phyloP scores from a whole-genome alignment of 495 filamentous ascomycete species.

The Penicillium dipodomyicola region DNA sequence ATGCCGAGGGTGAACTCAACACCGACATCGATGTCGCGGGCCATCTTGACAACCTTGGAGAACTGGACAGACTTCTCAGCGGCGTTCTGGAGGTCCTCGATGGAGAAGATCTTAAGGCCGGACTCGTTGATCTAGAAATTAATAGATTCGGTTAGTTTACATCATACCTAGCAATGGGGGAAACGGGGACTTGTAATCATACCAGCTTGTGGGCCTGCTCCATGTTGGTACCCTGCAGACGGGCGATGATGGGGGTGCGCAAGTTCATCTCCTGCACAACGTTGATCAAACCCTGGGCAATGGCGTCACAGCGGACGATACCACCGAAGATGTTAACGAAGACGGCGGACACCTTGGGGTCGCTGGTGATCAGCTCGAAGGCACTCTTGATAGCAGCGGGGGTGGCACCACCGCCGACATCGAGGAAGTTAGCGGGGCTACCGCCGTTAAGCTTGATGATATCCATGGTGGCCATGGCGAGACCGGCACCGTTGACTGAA shows the following conservation, averaged over 20 bases:
- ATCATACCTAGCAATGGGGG: not conserved
- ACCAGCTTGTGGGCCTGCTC: slow-evolving; percentile 87
- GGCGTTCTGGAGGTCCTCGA: slow-evolving; percentile 94
- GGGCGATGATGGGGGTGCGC: slow-evolving; percentile 91
- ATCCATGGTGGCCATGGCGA: slow-evolving; percentile 99
- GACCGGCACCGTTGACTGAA: slow-evolving; percentile 90
- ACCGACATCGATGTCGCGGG: slow-evolving; percentile 95
- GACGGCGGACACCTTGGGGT: slow-evolving; percentile 97
- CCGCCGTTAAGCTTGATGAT: slow-evolving; percentile 99
- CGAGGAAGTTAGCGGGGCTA: slow-evolving; percentile 94
- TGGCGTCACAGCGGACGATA: slow-evolving; percentile 97
- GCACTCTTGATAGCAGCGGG: slow-evolving; percentile 94
- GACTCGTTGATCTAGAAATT: slow-evolving; percentile 79
- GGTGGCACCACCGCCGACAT: slow-evolving; percentile 96
- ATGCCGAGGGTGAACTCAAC: slow-evolving; percentile 97
- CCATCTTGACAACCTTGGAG: slow-evolving; percentile 98
- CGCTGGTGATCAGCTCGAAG: slow-evolving; percentile 96
- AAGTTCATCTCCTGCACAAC: slow-evolving; percentile 93
- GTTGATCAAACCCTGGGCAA: slow-evolving; percentile 91
- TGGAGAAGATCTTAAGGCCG: slow-evolving; percentile 98
- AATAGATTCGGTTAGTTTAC: slow-evolving; percentile 1
- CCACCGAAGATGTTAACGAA: slow-evolving; percentile 99
- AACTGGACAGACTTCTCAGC: slow-evolving; percentile 99
- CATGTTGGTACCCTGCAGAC: slow-evolving; percentile 98
- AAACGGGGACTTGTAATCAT: slow-evolving; percentile 23